Evolutionary conservation across 306 rosid species (phyloP), one percentile per base, ranked within the genome.

Genomic region (Mimosa pudica): DNA sequence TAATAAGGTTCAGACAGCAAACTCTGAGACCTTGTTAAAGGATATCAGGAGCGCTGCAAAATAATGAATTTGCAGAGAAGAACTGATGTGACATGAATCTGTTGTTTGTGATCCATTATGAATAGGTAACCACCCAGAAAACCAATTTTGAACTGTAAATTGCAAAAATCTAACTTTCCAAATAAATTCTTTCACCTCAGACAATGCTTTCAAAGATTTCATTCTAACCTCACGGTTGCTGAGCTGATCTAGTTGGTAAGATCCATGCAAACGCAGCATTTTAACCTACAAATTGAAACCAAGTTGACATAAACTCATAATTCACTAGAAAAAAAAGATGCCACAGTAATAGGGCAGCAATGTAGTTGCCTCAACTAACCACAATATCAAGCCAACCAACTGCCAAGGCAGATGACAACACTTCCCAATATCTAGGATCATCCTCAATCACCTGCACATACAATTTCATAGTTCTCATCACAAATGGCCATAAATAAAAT

Each of bases 341-440:
- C 76, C 33, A 77, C 73, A 64, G 47, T 78, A 75, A 46, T 12
- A 84, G 52, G 42, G 3, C 64, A 80, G 18, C 82, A 79, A 75
- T 80, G 77, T 17, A 13, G 33, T 79, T 62, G 83, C 60, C 51
- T 52, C 80, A 75, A 87, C 97, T 36, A 42, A 94, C 98, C 95
- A 89, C 98, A 84, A 91, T 79, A 68, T 94, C 98, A 46, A 89
- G 90, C 98, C 98, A 92, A 85, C 98, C 98, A 84, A 94, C 88
- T 76, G 98, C 92, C 52, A 94, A 63, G 57, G 97, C 92, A 74
- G 95, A 91, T 70, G 91, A 87, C 48, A 94, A 78, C 68, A 83
- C 88, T 68, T 91, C 97, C 98, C 98, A 94, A 85, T 94, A 94
- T 77, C 80, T 86, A 69, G 95, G 84, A 85, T 90, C 80, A 51